phyloP scores from a whole-genome alignment of 768 basidiomycete genomes.

The Rossbeevera mucosa region DNA sequence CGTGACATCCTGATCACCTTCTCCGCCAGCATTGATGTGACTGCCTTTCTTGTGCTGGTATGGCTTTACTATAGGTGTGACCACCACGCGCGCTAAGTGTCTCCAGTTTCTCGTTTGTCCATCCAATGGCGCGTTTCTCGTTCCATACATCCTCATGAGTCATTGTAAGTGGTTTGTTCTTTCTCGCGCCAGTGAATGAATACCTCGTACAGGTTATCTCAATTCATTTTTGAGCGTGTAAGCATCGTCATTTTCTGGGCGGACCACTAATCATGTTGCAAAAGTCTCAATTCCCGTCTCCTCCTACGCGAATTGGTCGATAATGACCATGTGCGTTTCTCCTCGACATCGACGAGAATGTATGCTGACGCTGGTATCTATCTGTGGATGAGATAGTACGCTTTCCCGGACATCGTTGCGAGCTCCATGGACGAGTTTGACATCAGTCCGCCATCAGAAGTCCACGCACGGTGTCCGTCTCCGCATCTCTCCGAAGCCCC shows the following conservation, averaged over 20 bases:
- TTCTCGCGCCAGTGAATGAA: not conserved
- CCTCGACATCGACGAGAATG: not conserved
- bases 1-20: not conserved
- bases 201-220: slow-evolving; percentile 28
- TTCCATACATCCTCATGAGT: slow-evolving; percentile 37
- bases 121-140: slow-evolving; percentile 32
- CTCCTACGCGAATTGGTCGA: slow-evolving; percentile 26
- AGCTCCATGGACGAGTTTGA: slow-evolving; percentile 21
- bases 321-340: slow-evolving; percentile 20
- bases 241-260: not conserved
- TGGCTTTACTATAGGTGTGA: not conserved
- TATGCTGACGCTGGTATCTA: not conserved
- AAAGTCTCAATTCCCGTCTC: slow-evolving; percentile 28
- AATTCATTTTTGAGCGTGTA: slow-evolving; percentile 37
- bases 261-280: not conserved
- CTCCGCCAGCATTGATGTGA: slow-evolving; percentile 26
- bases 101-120: slow-evolving; percentile 34
- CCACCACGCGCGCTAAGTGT: slow-evolving; percentile 1
- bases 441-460: slow-evolving; percentile 6
- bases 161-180: slow-evolving; percentile 24
- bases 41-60: slow-evolving; percentile 25
- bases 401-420: slow-evolving; percentile 23
- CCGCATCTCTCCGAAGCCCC: not conserved
- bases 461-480: slow-evolving; percentile 9
- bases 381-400: slow-evolving; percentile 10